Evolutionary conservation across 2,329 filamentous ascomycete genomes (phyloP).

Genomic region (Nothomitra cinnamomea): DNA sequence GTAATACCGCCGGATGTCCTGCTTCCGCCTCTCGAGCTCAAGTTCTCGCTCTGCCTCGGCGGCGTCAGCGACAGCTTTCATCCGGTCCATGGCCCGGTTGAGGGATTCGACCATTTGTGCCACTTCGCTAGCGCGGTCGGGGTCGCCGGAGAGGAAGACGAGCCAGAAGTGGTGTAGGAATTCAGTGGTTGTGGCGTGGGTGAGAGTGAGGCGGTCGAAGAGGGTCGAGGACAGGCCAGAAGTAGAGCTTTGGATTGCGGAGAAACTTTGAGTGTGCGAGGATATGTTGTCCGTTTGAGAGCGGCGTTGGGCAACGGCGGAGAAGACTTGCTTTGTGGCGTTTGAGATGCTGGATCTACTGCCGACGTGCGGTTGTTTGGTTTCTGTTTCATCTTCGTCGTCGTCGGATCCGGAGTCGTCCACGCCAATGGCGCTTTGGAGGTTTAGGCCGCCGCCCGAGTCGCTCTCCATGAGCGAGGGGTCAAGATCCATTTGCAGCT

Average conservation of each 20-base stretch:
- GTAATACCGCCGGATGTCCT: slow-evolving; percentile 53
- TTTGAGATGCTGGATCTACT: slow-evolving; percentile 47
- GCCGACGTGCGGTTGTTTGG: slow-evolving; percentile 36
- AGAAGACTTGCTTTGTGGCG: slow-evolving; percentile 49
- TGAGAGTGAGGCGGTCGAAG: slow-evolving; percentile 49
- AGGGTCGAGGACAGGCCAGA: slow-evolving; percentile 31
- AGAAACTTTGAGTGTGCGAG: slow-evolving; percentile 13
- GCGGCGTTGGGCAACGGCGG: slow-evolving; percentile 44
- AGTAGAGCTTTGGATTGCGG: slow-evolving; percentile 16
- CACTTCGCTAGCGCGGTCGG: slow-evolving; percentile 64
- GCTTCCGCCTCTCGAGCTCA: slow-evolving; percentile 48
- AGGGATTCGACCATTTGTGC: slow-evolving; percentile 71
- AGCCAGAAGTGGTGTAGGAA: slow-evolving; percentile 97
- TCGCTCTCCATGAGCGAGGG: slow-evolving; percentile 21
- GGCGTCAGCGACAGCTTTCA: slow-evolving; percentile 61
- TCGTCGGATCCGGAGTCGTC: slow-evolving; percentile 45
- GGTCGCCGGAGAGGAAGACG: slow-evolving; percentile 75
- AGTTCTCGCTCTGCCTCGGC: slow-evolving; percentile 58
- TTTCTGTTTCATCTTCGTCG: slow-evolving; percentile 32
- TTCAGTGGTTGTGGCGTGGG: slow-evolving; percentile 84
- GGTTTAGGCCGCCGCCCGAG: slow-evolving; percentile 26
- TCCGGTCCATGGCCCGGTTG: slow-evolving; percentile 56
- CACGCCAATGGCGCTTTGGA: slow-evolving; percentile 49
- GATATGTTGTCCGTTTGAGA: slow-evolving; percentile 31
- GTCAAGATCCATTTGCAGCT: slow-evolving; percentile 45